phyloP scores from a whole-genome alignment of 768 basidiomycete species.

The Tricholoma terreum region DNA sequence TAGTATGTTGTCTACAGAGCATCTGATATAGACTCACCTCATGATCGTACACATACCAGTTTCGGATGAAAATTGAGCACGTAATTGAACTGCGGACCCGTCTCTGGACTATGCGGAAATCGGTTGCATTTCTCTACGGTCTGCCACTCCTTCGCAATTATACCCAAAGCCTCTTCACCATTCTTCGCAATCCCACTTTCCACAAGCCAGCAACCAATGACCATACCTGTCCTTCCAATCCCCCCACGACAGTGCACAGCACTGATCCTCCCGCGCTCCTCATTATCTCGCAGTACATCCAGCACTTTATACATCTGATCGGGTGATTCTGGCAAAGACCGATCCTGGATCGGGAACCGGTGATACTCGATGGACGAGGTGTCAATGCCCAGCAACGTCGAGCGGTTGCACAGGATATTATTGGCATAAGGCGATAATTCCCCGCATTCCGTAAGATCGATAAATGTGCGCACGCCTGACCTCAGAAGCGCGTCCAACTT shows the following conservation, averaged over 20 bases:
- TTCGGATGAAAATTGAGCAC: conserved; percentile 54
- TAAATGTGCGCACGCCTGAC: conserved; percentile 75
- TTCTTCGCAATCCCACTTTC: conserved; percentile 59
- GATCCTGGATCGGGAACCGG: conserved; percentile 75
- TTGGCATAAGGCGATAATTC: conserved; percentile 68
- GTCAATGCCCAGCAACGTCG: conserved; percentile 54
- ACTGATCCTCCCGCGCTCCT: conserved; percentile 52
- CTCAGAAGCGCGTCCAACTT: conserved; percentile 72
- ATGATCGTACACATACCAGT: neutral
- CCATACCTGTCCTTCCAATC: conserved; percentile 67
- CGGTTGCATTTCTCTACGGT: conserved; percentile 74
- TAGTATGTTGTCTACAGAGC: neutral
- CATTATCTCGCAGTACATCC: conserved; percentile 57
- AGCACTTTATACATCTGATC: conserved; percentile 60
- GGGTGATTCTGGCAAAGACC: conserved; percentile 58
- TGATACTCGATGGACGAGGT: conserved; percentile 62
- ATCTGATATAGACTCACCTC: conserved; percentile 2
- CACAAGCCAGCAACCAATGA: conserved; percentile 73
- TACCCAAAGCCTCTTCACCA: conserved; percentile 60
- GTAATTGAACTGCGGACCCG: conserved; percentile 74
- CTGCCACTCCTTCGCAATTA: conserved; percentile 70
- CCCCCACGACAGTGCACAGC: conserved; percentile 82
- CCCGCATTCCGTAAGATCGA: conserved; percentile 81
- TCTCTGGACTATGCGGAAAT: conserved; percentile 77
- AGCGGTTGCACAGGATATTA: conserved; percentile 49